phyloP scores from a whole-genome alignment of 2,329 filamentous ascomycete genomes.

The Colletotrichum godetiae region DNA sequence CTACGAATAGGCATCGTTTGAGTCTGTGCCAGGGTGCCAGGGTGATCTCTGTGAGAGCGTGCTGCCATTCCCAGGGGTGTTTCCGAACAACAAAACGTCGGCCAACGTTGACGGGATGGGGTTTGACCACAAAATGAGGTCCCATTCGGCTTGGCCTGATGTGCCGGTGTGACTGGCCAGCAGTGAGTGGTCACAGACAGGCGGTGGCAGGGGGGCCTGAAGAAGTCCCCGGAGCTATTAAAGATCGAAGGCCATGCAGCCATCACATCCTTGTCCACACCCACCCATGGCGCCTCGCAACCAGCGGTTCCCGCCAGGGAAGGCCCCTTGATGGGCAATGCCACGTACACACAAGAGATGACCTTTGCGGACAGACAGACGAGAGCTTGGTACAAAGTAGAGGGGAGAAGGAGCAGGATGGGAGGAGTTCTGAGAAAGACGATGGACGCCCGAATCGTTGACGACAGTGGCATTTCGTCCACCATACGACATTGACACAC shows the following conservation, averaged over 20 bases:
- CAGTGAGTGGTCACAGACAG: slow-evolving; percentile 26
- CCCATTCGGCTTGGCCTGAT: slow-evolving; percentile 34
- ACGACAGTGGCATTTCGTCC: slow-evolving; percentile 2
- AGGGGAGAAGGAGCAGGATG: background rate
- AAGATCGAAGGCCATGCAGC: slow-evolving; percentile 38
- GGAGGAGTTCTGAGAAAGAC: slow-evolving; percentile 2
- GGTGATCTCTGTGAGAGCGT: slow-evolving; percentile 21
- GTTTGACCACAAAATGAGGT: slow-evolving; percentile 34
- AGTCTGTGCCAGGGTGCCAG: slow-evolving; percentile 25
- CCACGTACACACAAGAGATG: slow-evolving; percentile 36
- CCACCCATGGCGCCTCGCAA: slow-evolving; percentile 32
- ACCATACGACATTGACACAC: background rate
- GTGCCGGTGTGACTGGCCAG: slow-evolving; percentile 31
- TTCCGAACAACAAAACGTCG: slow-evolving; percentile 33
- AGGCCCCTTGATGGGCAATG: slow-evolving; percentile 34
- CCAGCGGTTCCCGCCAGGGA: slow-evolving; percentile 35
- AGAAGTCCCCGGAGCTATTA: slow-evolving; percentile 38
- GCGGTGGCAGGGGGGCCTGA: slow-evolving; percentile 37
- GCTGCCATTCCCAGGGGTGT: slow-evolving; percentile 28
- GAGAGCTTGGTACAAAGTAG: background rate
- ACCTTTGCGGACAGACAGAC: slow-evolving; percentile 15
- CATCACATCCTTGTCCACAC: slow-evolving; percentile 35
- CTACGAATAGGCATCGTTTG: background rate
- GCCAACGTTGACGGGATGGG: slow-evolving; percentile 30
- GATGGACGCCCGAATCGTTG: slow-evolving; percentile 5